Percentiles rank a stretch among this genome's conserved stretches.
Conservation (phyloP, 495 filamentous ascomycete species). For the Parathielavia hyrcaniae region DNA sequence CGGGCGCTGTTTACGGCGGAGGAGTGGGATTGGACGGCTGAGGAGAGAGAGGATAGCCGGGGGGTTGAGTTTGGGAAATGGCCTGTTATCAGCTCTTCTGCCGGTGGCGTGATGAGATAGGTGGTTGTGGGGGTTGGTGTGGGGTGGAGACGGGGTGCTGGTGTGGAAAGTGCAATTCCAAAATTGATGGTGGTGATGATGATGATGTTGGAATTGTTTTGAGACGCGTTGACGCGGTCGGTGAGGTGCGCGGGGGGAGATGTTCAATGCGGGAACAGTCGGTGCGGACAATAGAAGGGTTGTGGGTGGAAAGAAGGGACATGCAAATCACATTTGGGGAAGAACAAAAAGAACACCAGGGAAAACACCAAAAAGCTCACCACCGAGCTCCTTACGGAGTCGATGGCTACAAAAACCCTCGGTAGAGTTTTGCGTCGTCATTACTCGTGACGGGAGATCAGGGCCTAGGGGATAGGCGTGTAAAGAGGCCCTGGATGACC, state of each 20-base stretch:
- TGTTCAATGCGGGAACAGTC: no score
- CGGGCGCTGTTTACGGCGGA: conserved; percentile 52
- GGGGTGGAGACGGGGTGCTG: not conserved
- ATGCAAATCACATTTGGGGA: not conserved
- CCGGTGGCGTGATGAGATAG: not conserved
- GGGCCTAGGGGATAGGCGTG: not conserved
- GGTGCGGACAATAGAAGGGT: not conserved
- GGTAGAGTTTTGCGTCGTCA: not conserved
- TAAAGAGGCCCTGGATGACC: no score
- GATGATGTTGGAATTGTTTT: no score
- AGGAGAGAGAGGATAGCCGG: conserved; percentile 16
- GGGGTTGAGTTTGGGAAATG: conserved; percentile 12
- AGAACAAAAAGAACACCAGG: not conserved
- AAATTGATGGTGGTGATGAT: no score
- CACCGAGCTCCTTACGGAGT: not conserved
- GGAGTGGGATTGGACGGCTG: conserved; percentile 54
- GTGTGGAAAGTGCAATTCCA: not conserved
- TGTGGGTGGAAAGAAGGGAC: no score
- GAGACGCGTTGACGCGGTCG: no score
- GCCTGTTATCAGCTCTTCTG: not conserved
- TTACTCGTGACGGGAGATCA: no score
- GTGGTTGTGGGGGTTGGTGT: not conserved
- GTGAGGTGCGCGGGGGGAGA: no score
- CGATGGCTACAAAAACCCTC: not conserved
- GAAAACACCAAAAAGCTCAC: not conserved